phyloP scores from a whole-genome alignment of 177 flowering plant species.

The Vitis hybrid region DNA sequence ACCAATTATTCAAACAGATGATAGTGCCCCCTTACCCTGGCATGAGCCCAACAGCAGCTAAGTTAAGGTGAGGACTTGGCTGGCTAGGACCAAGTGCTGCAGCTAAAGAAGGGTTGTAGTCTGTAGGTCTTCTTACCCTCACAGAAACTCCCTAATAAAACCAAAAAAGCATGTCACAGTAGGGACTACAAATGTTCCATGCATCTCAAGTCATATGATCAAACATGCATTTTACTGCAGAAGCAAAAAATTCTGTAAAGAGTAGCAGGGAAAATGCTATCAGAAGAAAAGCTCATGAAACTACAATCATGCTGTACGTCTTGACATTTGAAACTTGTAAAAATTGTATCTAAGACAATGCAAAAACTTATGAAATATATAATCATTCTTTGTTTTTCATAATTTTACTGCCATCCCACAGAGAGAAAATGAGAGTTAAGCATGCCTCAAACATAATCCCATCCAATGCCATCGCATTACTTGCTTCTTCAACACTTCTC shows the following conservation, averaged over 20 bases:
- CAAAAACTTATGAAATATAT: too few relatives aligned
- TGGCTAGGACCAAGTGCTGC: conserved; percentile 91
- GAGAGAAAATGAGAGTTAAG: neutral
- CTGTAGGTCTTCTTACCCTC: conserved; percentile 82
- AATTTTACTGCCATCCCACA: neutral
- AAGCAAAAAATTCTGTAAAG: too few relatives aligned
- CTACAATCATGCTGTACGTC: too few relatives aligned
- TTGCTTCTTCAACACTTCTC: conserved; percentile 93
- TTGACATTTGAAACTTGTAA: too few relatives aligned
- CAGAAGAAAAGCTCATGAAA: too few relatives aligned
- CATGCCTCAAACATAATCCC: conserved; percentile 86
- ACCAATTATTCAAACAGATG: neutral
- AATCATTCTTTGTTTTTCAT: too few relatives aligned
- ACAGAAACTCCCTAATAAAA: conserved; percentile 71
- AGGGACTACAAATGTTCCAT: neutral
- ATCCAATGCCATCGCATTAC: conserved; percentile 93
- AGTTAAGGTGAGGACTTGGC: conserved; percentile 72
- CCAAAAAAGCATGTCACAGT: conserved; percentile 4
- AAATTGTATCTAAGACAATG: too few relatives aligned
- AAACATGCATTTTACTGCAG: neutral
- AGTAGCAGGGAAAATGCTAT: too few relatives aligned
- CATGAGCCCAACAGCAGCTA: conserved; percentile 74
- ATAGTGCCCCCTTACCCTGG: conserved; percentile 51
- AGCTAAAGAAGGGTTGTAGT: conserved; percentile 82
- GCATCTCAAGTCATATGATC: neutral